Evolutionary conservation across 352 stramenopile genomes (phyloP).

Genomic region (Pythium sukuiense): DNA sequence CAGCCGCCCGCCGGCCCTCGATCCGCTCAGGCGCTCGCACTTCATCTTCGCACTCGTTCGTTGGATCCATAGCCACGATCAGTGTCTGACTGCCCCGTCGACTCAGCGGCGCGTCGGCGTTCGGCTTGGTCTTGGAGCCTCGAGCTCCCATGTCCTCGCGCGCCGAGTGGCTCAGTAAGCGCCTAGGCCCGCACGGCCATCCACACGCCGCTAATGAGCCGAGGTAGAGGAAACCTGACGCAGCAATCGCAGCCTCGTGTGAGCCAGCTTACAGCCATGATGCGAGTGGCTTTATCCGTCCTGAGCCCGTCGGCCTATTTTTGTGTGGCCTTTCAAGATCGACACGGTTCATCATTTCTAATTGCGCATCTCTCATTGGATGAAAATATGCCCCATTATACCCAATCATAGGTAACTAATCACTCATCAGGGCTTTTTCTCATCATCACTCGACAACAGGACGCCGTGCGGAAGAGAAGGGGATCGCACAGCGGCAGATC

Average conservation of each 20-base stretch:
- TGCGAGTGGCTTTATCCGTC: neutral
- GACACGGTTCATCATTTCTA: neutral
- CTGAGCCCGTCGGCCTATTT: conserved; percentile 11
- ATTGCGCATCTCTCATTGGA: neutral
- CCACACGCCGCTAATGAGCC: conserved; percentile 1
- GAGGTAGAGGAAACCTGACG: neutral
- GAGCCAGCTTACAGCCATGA: neutral
- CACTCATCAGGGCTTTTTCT: neutral
- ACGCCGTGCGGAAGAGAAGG: neutral
- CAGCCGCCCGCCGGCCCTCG: neutral
- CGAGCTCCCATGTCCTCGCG: conserved; percentile 41
- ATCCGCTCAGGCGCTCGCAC: neutral
- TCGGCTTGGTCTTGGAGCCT: conserved; percentile 57
- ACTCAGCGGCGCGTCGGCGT: neutral
- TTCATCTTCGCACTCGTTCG: conserved; percentile 28
- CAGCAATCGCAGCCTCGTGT: neutral
- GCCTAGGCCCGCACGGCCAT: conserved; percentile 12
- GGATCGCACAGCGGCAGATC: neutral
- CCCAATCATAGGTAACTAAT: neutral
- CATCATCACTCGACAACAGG: neutral
- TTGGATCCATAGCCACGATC: conserved; percentile 28
- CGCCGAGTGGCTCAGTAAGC: neutral
- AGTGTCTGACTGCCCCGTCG: conserved; percentile 24
- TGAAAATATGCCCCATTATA: neutral
- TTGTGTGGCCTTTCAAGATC: conserved; percentile 13